Conservation (phyloP, 192 early-diverging fungal genomes). For the Mortierella alpina region DNA sequence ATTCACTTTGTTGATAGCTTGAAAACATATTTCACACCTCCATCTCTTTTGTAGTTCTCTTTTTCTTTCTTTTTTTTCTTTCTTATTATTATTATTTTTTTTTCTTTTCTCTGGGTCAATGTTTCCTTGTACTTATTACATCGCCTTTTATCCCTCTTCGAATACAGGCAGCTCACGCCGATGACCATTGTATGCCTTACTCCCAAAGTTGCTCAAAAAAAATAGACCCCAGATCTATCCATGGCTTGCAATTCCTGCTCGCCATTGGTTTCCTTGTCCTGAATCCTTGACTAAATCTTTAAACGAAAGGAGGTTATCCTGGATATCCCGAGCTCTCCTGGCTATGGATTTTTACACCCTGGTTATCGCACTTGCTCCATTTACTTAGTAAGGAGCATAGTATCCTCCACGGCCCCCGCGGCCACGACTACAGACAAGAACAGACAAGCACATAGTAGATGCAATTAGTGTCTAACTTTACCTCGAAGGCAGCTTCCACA, state of each 20-base stretch:
- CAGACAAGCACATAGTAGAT: no score
- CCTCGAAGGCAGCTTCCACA: background rate
- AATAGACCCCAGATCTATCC: no score
- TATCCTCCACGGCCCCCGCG: conserved; percentile 54
- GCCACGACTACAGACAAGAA: conserved; percentile 2
- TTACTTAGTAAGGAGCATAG: conserved; percentile 50
- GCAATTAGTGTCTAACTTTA: background rate
- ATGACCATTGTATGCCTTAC: no score
- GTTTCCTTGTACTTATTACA: background rate
- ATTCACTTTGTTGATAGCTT: background rate
- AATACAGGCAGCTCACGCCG: no score
- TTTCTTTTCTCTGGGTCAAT: background rate
- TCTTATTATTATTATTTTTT: conserved; percentile 11
- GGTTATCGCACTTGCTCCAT: no score
- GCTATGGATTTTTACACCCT: no score
- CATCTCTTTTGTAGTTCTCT: conserved; percentile 1
- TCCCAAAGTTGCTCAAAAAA: no score
- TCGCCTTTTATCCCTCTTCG: no score
- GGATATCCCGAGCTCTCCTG: background rate
- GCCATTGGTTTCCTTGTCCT: no score
- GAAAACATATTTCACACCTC: background rate
- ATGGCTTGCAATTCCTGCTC: no score
- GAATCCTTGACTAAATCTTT: no score
- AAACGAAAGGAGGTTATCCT: background rate
- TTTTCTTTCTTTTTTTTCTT: conserved; percentile 4